Conservation (phyloP, 2,329 filamentous ascomycete species). For the Sporothrix variecibatus region DNA sequence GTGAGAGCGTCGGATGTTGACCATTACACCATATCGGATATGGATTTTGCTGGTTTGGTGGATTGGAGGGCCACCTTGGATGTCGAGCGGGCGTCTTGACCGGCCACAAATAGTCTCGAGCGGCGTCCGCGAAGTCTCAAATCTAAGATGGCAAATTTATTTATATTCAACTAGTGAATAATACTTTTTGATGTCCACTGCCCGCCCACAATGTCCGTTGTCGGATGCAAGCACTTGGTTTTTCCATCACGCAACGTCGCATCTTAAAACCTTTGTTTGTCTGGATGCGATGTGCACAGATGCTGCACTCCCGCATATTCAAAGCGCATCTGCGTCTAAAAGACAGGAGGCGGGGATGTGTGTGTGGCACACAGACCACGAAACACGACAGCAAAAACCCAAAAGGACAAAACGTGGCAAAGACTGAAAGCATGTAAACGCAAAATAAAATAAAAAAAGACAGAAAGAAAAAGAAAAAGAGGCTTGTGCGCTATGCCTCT, state of each 20-base stretch:
- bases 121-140: background rate
- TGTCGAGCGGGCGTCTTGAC: background rate
- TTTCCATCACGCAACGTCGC: background rate
- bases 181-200: background rate
- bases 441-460: background rate
- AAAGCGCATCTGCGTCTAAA: background rate
- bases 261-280: background rate
- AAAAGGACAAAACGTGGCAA: background rate
- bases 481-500: background rate
- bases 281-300: conserved; percentile 3
- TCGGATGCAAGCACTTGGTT: background rate
- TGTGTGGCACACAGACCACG: conserved; percentile 10
- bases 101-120: background rate
- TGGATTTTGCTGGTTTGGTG: conserved; percentile 11
- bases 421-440: conserved; percentile 2
- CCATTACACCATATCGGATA: conserved; percentile 33
- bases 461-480: background rate
- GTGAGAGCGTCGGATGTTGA: conserved; percentile 32
- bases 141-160: no score
- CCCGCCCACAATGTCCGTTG: background rate
- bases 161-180: no score
- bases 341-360: background rate
- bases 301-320: conserved; percentile 9
- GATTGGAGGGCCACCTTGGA: background rate
- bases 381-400: background rate